Percentiles rank a stretch among this genome's conserved stretches.
These are phyloP conservation scores for Rhodamnia rubescens DNA, from an alignment of 345 rosid genomes.

Conservation along the genomic window DNA sequence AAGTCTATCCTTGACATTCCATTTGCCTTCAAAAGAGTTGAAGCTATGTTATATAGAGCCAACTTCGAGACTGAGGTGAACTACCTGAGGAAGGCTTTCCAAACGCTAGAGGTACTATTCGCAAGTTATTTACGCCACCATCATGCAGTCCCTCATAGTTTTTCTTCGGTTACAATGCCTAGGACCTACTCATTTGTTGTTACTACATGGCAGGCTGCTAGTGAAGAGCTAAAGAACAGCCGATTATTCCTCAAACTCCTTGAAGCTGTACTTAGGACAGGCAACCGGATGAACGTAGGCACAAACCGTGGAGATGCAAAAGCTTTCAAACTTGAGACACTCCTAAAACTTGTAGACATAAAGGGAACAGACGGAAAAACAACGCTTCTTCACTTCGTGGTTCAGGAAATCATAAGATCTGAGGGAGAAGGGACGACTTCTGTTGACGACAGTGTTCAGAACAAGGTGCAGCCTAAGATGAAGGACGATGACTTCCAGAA, in stretches of 20 bases:
- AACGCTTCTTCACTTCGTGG: constrained; percentile 93
- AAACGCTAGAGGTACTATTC: constrained; percentile 70
- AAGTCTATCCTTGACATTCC: constrained; percentile 87
- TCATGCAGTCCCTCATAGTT: not conserved
- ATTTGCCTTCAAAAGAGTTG: constrained; percentile 88
- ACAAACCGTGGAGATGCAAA: constrained; percentile 96
- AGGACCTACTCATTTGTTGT: not conserved
- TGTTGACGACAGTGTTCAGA: constrained; percentile 17
- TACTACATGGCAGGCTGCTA: constrained; percentile 50
- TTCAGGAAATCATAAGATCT: constrained; percentile 88
- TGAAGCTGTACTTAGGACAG: constrained; percentile 91
- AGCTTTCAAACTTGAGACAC: constrained; percentile 97
- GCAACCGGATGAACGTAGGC: constrained; percentile 94
- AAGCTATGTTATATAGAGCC: constrained; percentile 93
- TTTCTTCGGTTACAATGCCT: not conserved
- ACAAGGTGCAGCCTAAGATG: constrained; percentile 3
- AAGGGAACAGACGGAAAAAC: constrained; percentile 97
- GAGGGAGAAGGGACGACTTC: constrained; percentile 41
- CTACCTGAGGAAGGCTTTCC: constrained; percentile 77
- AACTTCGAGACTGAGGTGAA: constrained; percentile 86
- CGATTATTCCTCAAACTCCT: constrained; percentile 88
- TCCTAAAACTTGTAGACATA: constrained; percentile 88
- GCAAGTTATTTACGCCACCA: not conserved
- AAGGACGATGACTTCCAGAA: constrained; percentile 66
- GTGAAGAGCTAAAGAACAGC: constrained; percentile 84